Base-by-base conservation (phyloP, 2,329 filamentous ascomycete species). In the Pyricularia pennisetigena region DNA sequence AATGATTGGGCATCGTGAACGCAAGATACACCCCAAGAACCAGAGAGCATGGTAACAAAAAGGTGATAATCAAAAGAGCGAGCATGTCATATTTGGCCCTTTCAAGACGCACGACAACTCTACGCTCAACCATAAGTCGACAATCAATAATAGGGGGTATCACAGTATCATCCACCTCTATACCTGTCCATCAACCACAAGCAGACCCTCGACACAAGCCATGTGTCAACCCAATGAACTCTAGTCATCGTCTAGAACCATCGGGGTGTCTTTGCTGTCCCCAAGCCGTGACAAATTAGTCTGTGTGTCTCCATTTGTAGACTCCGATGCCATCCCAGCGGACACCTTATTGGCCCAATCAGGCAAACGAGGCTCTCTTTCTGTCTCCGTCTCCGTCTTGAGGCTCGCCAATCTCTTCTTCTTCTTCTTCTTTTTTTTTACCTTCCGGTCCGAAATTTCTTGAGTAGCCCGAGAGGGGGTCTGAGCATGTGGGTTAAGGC, bases 241-340 rank as follows among this genome's bases (percentile, higher is more conserved):
- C 32, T 65, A 65, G 30, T 65, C 63, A n/a, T 65, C 63, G 29
- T 65, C 63, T n/a, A 65, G 28, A 26, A 65, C 10, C 32, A 65
- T 32, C 9, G 63, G 63, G 4, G 16, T 65, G 16, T 65, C 30
- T 28, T 23, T 32, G 23, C 63, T 65, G 29, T 65, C 63, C 16
- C 63, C 63, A 30, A 49, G 29, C 32, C 63, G 63, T 65, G 29
- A 23, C 14, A 28, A 23, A 29, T 26, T 24, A 29, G 6, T 20
- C 24, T 23, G 59, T 24, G 59, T 28, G 59, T 62, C 59, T n/a
- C 59, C 26, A 28, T 26, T 62, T 4, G 24, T 62, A 26, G 59
- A 20, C 59, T 62, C 59, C 16, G 24, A 62, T 16, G 59, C 12
- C 23, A 28, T 65, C 5, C 63, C 63, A n/a, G 23, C 32, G 14